Conservation (phyloP, 768 basidiomycete genomes). For the Tylopilus intermedius region DNA sequence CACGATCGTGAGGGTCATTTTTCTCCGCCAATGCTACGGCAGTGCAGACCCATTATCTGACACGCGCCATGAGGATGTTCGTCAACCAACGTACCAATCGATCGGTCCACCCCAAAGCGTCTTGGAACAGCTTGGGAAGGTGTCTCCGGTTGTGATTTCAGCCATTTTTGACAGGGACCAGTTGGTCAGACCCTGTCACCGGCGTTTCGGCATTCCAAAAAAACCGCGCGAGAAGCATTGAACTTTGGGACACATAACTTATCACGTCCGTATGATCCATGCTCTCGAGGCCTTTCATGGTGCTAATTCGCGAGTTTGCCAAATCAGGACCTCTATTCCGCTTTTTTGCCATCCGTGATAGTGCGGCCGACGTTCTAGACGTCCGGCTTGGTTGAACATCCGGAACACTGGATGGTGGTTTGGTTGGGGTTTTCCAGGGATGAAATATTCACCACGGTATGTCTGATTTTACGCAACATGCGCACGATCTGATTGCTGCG, state of each 20-base stretch:
- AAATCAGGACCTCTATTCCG: neutral
- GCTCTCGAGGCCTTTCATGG: neutral
- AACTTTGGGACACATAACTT: neutral
- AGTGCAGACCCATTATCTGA: conserved; percentile 3
- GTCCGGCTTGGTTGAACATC: conserved; percentile 3
- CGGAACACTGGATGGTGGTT: conserved; percentile 28
- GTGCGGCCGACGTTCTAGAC: neutral
- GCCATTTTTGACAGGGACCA: neutral
- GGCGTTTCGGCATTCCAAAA: neutral
- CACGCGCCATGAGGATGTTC: neutral
- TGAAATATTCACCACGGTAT: conserved; percentile 5
- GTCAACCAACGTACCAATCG: conserved; percentile 2
- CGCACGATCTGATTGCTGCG: conserved; percentile 1
- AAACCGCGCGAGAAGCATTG: neutral
- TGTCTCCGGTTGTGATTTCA: neutral
- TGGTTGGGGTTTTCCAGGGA: conserved; percentile 6
- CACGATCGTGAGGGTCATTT: neutral
- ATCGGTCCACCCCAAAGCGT: neutral
- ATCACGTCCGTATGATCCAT: neutral
- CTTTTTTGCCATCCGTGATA: neutral
- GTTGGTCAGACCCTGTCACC: neutral
- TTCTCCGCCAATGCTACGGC: neutral
- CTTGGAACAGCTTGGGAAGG: neutral
- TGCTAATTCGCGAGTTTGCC: neutral
- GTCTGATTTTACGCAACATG: conserved; percentile 1